Evolutionary conservation across 768 basidiomycete genomes (phyloP), one percentile per base, ranked within the genome.

Genomic region (Crepidotus variabilis): DNA sequence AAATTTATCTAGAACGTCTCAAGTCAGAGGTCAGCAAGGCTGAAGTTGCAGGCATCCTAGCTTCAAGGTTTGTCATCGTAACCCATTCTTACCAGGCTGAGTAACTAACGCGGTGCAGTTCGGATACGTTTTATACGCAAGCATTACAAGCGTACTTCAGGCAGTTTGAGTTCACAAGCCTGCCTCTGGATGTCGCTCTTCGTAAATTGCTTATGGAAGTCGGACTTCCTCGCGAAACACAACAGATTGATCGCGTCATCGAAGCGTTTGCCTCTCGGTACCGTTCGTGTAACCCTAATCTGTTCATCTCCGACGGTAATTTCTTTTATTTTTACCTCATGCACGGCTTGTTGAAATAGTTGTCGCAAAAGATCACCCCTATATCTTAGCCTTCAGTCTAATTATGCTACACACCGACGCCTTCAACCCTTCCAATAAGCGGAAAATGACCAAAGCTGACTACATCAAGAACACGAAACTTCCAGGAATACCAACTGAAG

Each of bases 341-440:
- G 36, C 52, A 46, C 22, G 43, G 23, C 36, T 47, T n/a, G 47
- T 47, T 49, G 55, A 24, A 47, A 45, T 33, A 35, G n/a, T 10
- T 21, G 33, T 32, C 35, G 21, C 59, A 8, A n/a, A 3, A 95
- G 94, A 97, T 65, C 88, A 96, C 63, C 90, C 96, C 10, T 98
- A 98, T 72, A 90, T 98, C 51, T 77, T 98, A 48, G 94, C 96
- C 11, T 98, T 98, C 74, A 98, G 96, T 63, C 77, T 98, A 67
- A 97, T 98, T 64, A 98, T 99, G 96, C 78, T 98, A 50, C 95
- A 98, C 68, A 99, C 97, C 16, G 97, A 99, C 67, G 92, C 89
- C 5, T 98, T 98, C 79, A 99, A 99, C 73, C 92, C 89, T 72
- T 92, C 92, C 60, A 98, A 98, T 74, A 98, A 90, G 74, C 87